A percentile compares a stretch with the other conserved stretches of the same genome.
Evolutionary conservation across 805 yeast species (phyloP).

Genomic region (Metschnikowia lochheadii): DNA sequence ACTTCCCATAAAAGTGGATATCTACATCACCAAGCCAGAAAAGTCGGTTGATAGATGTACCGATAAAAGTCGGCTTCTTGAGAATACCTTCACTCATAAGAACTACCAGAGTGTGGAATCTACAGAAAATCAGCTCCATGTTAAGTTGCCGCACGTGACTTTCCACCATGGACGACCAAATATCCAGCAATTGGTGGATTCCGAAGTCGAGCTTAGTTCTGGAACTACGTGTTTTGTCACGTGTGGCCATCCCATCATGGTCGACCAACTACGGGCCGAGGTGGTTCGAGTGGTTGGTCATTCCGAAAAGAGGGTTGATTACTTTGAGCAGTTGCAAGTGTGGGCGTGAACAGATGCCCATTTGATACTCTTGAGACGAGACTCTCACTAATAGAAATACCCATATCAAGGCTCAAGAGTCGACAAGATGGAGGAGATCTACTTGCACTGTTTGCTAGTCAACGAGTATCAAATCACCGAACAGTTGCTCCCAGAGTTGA

Average conservation of each 20-base stretch:
- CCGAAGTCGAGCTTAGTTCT: conserved; percentile 1
- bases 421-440: conserved; percentile 81
- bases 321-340: conserved; percentile 20
- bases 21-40: conserved; percentile 12
- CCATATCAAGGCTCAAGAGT: not conserved
- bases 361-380: too few relatives aligned
- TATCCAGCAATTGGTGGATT: conserved; percentile 8
- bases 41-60: not conserved
- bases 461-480: conserved; percentile 99
- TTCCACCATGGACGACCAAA: conserved; percentile 16
- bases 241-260: conserved; percentile 34
- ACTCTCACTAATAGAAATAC: too few relatives aligned
- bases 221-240: conserved; percentile 23
- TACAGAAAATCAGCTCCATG: conserved; percentile 5
- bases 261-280: conserved; percentile 25
- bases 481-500: conserved; percentile 88
- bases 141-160: conserved; percentile 9
- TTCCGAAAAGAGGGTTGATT: conserved; percentile 11
- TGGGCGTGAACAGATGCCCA: conserved; percentile 16
- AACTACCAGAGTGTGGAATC: conserved; percentile 4
- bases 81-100: conserved; percentile 11
- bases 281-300: conserved; percentile 11
- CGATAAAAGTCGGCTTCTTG: conserved; percentile 10
- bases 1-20: conserved; percentile 24
- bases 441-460: conserved; percentile 98